These are phyloP conservation scores for Chlorella sorokiniana DNA, from an alignment of 139 green algal species.

Conservation along the genomic window DNA sequence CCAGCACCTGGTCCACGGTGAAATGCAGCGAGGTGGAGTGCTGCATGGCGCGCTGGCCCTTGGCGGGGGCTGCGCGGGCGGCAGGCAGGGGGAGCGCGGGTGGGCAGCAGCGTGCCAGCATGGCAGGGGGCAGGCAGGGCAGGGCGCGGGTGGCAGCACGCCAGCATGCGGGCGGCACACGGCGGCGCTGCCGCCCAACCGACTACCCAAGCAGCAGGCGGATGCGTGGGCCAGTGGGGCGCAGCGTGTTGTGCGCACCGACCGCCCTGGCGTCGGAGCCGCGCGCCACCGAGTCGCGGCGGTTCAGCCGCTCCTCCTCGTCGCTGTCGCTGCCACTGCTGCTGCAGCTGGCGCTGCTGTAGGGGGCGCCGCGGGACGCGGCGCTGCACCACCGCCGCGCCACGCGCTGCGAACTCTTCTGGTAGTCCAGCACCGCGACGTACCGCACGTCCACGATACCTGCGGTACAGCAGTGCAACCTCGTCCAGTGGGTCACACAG, in stretches of 20 bases:
- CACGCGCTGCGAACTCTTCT: not conserved
- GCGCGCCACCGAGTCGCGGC: constrained; percentile 6
- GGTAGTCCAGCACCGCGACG: not conserved
- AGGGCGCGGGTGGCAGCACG: not conserved
- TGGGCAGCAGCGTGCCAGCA: too few species aligned
- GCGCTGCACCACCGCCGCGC: not conserved
- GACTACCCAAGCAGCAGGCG: too few species aligned
- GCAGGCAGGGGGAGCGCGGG: not conserved
- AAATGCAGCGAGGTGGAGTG: not conserved
- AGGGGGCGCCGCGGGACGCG: not conserved
- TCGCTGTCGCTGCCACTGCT: constrained; percentile 2
- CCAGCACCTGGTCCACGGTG: constrained; percentile 18
- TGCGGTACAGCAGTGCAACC: not conserved
- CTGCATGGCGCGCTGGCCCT: not conserved
- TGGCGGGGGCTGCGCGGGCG: not conserved
- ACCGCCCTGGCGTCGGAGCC: not conserved
- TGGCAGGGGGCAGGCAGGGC: not conserved
- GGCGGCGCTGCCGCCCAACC: not conserved
- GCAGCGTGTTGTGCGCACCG: not conserved
- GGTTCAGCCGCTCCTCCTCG: not conserved
- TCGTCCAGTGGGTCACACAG: not conserved
- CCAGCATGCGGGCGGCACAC: not conserved
- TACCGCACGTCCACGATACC: constrained; percentile 22
- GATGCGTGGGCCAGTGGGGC: not conserved
- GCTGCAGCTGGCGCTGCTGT: too few species aligned